Percentiles rank a stretch among this genome's conserved stretches.
Conservation (phyloP, 1,284 basidiomycete species). For the Cryptococcus depauperatus region DNA sequence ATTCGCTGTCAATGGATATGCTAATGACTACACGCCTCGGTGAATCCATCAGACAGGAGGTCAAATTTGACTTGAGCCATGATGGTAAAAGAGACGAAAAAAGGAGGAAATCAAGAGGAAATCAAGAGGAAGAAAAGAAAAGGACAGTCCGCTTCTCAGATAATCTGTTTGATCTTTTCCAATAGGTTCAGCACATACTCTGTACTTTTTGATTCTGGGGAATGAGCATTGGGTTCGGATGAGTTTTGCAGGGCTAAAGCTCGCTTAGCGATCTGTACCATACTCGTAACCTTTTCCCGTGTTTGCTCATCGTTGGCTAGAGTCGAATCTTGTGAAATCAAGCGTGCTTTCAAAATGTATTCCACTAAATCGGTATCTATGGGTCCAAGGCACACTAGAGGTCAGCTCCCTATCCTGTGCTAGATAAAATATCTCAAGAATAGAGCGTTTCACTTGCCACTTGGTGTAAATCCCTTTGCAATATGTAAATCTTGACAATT, state of each 20-base stretch:
- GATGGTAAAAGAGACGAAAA: too few relatives aligned
- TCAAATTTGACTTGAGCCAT: too few relatives aligned
- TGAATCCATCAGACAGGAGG: too few relatives aligned
- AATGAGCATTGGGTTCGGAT: background rate
- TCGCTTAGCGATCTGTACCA: background rate
- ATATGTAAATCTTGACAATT: conserved; percentile 31
- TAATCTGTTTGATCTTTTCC: conserved; percentile 1
- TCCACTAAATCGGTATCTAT: conserved; percentile 32
- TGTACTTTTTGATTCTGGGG: background rate
- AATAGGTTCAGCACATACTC: background rate
- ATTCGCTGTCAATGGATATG: too few relatives aligned
- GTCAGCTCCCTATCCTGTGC: background rate
- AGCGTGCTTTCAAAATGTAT: conserved; percentile 13
- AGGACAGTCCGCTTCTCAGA: too few relatives aligned
- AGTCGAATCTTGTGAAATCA: background rate
- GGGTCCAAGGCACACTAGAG: conserved; percentile 2
- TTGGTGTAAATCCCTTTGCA: conserved; percentile 19
- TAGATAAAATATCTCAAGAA: background rate
- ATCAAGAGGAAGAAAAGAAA: too few relatives aligned
- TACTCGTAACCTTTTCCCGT: background rate
- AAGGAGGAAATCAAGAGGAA: too few relatives aligned
- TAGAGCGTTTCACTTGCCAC: conserved; percentile 23
- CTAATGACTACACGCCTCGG: too few relatives aligned
- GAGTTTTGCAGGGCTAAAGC: background rate
- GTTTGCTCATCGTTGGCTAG: background rate